Evolutionary conservation across 2,329 filamentous ascomycete genomes (phyloP).

Genomic region (Penicillium sp.): DNA sequence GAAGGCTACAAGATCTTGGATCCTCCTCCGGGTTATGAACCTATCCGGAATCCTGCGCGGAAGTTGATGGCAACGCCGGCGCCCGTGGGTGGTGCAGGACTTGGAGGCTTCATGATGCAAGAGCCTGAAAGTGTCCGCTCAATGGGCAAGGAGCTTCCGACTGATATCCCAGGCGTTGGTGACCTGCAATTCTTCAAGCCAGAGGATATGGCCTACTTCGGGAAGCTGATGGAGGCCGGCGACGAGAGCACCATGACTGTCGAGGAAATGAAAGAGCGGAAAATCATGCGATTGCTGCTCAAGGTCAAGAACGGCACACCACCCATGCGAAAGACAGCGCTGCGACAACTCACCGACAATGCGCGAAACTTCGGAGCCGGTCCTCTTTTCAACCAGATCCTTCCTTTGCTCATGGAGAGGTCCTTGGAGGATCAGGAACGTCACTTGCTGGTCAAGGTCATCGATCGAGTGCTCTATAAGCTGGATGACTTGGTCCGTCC

Average conservation of each 20-base stretch:
- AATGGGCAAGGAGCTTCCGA: conserved; percentile 84
- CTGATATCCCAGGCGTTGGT: conserved; percentile 91
- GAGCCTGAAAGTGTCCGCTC: conserved; percentile 79
- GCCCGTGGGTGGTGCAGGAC: conserved; percentile 54
- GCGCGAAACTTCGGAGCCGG: conserved; percentile 92
- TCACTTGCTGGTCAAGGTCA: conserved; percentile 96
- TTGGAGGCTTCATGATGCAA: conserved; percentile 92
- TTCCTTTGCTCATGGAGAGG: conserved; percentile 96
- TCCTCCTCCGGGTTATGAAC: conserved; percentile 86
- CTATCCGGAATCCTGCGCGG: conserved; percentile 69
- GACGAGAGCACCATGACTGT: conserved; percentile 89
- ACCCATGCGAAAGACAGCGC: conserved; percentile 95
- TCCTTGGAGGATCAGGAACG: conserved; percentile 96
- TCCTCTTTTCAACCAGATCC: conserved; percentile 91
- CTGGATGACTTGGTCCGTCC: conserved; percentile 93
- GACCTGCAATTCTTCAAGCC: conserved; percentile 98
- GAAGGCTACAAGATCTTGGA: conserved; percentile 91
- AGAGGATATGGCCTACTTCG: conserved; percentile 98
- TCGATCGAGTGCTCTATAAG: conserved; percentile 97
- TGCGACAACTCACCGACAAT: conserved; percentile 96
- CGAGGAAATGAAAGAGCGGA: conserved; percentile 93
- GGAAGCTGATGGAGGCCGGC: conserved; percentile 88
- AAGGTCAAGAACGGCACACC: conserved; percentile 99
- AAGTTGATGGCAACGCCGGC: conserved; percentile 69
- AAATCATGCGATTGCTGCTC: conserved; percentile 93